Conservation (phyloP, 2,329 filamentous ascomycete genomes). For the Beauveria caledonica region DNA sequence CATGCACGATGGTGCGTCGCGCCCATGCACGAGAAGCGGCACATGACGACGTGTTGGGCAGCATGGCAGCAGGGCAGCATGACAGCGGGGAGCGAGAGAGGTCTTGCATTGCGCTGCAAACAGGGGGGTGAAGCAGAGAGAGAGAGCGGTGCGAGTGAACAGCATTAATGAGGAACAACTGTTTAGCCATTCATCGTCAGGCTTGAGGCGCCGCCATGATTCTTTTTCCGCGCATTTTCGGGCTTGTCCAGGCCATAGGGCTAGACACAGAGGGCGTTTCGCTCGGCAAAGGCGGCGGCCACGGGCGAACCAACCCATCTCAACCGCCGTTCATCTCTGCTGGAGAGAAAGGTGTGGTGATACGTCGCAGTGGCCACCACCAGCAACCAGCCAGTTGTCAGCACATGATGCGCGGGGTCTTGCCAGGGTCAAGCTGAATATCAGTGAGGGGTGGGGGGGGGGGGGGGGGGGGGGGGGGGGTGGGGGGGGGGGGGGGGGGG, state of each 20-base stretch:
- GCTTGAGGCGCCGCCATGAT: no score
- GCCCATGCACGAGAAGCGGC: background rate
- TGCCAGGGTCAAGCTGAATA: background rate
- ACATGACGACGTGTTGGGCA: slow-evolving; percentile 7
- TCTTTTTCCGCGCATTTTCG: no score
- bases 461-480: no score
- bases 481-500: no score
- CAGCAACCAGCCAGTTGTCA: background rate
- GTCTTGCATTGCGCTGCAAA: background rate
- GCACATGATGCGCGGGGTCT: background rate
- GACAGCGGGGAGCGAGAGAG: background rate
- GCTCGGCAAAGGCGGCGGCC: no score
- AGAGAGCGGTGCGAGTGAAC: background rate
- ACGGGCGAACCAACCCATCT: no score
- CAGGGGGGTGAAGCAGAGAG: background rate
- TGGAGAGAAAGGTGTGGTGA: no score
- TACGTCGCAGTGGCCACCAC: background rate
- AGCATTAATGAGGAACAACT: background rate
- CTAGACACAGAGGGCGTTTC: no score
- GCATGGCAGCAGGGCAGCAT: background rate
- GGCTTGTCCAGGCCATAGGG: no score
- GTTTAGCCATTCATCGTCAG: no score
- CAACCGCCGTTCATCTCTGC: no score
- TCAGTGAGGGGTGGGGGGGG: no score
- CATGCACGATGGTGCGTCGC: background rate